Evolutionary conservation across 2,329 filamentous ascomycete genomes (phyloP).

Genomic region (Dactylella cylindrospora): DNA sequence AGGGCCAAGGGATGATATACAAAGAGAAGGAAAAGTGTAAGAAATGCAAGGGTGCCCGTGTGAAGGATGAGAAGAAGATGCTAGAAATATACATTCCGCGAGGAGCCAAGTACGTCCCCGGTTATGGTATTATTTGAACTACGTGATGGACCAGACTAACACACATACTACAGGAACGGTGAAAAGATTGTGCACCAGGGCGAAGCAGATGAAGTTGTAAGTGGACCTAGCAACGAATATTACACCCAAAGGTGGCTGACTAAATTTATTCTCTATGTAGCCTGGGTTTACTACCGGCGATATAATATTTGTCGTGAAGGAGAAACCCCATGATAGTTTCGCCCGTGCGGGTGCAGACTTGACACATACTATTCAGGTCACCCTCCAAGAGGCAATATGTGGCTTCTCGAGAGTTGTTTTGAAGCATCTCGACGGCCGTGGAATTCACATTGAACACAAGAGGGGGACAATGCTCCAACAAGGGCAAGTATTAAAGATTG

Average conservation of each 20-base stretch:
- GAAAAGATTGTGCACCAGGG: slow-evolving; percentile 88
- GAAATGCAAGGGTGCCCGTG: slow-evolving; percentile 94
- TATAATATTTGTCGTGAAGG: slow-evolving; percentile 83
- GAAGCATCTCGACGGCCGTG: slow-evolving; percentile 89
- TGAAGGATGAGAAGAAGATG: slow-evolving; percentile 84
- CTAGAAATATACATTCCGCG: slow-evolving; percentile 94
- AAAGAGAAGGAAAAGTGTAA: slow-evolving; percentile 98
- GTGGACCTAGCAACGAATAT: slow-evolving; percentile 60
- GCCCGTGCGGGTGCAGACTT: slow-evolving; percentile 81
- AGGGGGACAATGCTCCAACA: slow-evolving; percentile 81
- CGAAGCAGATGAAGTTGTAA: slow-evolving; percentile 89
- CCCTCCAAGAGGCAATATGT: slow-evolving; percentile 77
- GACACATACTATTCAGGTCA: slow-evolving; percentile 76
- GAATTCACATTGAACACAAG: slow-evolving; percentile 76
- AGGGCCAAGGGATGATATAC: slow-evolving; percentile 80
- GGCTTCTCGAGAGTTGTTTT: slow-evolving; percentile 90
- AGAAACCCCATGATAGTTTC: slow-evolving; percentile 79
- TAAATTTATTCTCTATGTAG: not conserved
- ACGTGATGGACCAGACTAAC: not conserved
- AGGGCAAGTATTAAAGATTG: slow-evolving; percentile 79
- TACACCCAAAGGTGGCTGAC: not conserved
- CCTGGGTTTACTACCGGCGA: slow-evolving; percentile 64
- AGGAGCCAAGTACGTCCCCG: slow-evolving; percentile 65
- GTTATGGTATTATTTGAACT: not conserved
- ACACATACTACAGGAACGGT: slow-evolving; percentile 66